Conservation (phyloP, 371 early-diverging fungal species). For the Dipsacomyces acuminosporus region DNA sequence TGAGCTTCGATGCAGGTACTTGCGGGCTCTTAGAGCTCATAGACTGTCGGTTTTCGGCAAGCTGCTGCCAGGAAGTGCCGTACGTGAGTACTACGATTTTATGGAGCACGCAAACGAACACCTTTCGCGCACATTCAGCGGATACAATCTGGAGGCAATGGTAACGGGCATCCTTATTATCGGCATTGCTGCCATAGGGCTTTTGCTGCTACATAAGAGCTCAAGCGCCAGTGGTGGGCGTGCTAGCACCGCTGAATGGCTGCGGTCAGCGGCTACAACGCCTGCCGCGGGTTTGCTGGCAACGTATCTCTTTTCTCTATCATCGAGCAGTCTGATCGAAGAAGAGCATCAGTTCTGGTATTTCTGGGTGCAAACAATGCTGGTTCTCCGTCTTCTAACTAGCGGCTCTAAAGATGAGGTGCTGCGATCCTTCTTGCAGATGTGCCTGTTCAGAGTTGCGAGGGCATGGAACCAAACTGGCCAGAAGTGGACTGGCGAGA, state of each 20-base stretch:
- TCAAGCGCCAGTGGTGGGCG: conserved; percentile 12
- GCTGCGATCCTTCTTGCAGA: conserved; percentile 30
- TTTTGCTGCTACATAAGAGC: conserved; percentile 8
- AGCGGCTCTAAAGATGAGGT: conserved; percentile 20
- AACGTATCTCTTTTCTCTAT: conserved; percentile 54
- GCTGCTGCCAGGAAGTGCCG: conserved; percentile 11
- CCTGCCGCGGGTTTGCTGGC: conserved; percentile 43
- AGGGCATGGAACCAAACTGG: conserved; percentile 33
- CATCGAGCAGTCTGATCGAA: conserved; percentile 72
- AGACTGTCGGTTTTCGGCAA: neutral
- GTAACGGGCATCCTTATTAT: conserved; percentile 45
- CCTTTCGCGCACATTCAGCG: conserved; percentile 53
- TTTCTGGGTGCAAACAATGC: conserved; percentile 58
- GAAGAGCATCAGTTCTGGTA: conserved; percentile 77
- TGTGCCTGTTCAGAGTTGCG: conserved; percentile 13
- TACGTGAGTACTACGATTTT: conserved; percentile 40
- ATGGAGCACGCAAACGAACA: conserved; percentile 47
- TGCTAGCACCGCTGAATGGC: neutral
- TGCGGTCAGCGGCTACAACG: conserved; percentile 23
- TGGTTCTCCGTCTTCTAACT: conserved; percentile 48
- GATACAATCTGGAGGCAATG: conserved; percentile 55
- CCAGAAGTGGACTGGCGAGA: conserved; percentile 53
- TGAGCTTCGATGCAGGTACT: conserved; percentile 26
- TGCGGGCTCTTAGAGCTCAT: conserved; percentile 24
- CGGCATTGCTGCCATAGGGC: conserved; percentile 4